These are phyloP conservation scores for Brasilioporus rufonigricans DNA, from an alignment of 768 basidiomycete species.

Conservation along the genomic window DNA sequence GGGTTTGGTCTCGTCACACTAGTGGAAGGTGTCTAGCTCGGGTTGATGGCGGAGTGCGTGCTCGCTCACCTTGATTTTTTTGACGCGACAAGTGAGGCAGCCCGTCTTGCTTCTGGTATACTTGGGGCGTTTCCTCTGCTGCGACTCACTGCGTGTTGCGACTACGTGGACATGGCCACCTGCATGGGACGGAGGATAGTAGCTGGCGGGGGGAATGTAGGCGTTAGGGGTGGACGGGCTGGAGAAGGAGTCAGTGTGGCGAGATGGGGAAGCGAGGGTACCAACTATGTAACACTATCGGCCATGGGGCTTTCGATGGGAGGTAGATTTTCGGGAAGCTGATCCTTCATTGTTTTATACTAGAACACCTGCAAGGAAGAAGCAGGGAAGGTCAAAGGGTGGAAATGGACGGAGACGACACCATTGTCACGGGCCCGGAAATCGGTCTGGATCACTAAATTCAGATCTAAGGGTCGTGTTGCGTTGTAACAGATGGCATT, in stretches of 20 bases:
- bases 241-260: slow-evolving; percentile 19
- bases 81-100: slow-evolving; percentile 88
- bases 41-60: slow-evolving; percentile 1
- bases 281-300: slow-evolving; percentile 56
- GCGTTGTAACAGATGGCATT: slow-evolving; percentile 45
- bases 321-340: slow-evolving; percentile 36
- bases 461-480: slow-evolving; percentile 74
- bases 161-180: slow-evolving; percentile 46
- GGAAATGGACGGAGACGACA: slow-evolving; percentile 38
- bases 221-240: slow-evolving; percentile 37
- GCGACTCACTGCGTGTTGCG: slow-evolving; percentile 44
- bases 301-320: slow-evolving; percentile 46
- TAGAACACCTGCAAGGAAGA: slow-evolving; percentile 24
- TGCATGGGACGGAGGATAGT: slow-evolving; percentile 35
- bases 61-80: slow-evolving; percentile 84
- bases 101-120: slow-evolving; percentile 94
- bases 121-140: slow-evolving; percentile 82
- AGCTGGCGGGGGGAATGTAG: slow-evolving; percentile 43
- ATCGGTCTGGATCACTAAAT: slow-evolving; percentile 55
- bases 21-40: slow-evolving; percentile 3
- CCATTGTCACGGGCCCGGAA: slow-evolving; percentile 42
- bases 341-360: slow-evolving; percentile 54
- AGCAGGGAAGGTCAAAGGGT: slow-evolving; percentile 34
- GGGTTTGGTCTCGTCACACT: slow-evolving; percentile 93
- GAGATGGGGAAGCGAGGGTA: slow-evolving; percentile 16